Conservation (phyloP, 768 basidiomycete genomes). For the Strobilomyces echinocephalus region DNA sequence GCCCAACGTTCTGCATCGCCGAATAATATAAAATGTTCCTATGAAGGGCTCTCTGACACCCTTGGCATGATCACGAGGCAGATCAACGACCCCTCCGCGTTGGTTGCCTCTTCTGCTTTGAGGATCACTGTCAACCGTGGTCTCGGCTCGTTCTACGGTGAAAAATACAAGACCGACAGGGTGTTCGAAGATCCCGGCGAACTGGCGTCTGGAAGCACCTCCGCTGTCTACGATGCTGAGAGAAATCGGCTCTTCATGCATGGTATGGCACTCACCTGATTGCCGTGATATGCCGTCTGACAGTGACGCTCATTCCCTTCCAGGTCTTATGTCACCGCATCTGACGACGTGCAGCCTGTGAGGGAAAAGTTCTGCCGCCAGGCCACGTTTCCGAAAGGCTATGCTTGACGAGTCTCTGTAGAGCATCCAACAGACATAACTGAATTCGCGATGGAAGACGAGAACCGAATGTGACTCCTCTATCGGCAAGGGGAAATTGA, state of each 20-base stretch:
- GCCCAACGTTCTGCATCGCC: constrained; percentile 4
- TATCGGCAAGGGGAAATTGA: not conserved
- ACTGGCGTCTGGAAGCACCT: constrained; percentile 52
- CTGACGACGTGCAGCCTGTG: constrained; percentile 31
- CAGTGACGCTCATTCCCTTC: constrained; percentile 4
- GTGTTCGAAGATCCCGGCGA: constrained; percentile 65
- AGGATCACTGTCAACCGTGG: constrained; percentile 53
- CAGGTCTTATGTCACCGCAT: constrained; percentile 33
- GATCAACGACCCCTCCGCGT: constrained; percentile 37
- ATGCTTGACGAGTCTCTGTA: not conserved
- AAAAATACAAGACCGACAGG: constrained; percentile 58
- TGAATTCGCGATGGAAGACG: not conserved
- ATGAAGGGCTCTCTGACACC: constrained; percentile 41
- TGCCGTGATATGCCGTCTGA: not conserved
- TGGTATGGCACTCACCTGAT: constrained; percentile 37
- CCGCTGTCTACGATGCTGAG: constrained; percentile 50
- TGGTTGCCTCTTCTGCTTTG: constrained; percentile 46
- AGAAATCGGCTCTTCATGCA: constrained; percentile 51
- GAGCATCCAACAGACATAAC: not conserved
- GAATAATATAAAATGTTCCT: not conserved
- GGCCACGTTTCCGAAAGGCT: not conserved
- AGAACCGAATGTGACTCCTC: not conserved
- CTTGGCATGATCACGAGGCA: constrained; percentile 36
- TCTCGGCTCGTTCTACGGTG: constrained; percentile 47
- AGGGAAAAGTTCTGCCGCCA: not conserved